Conservation (phyloP, 2,329 filamentous ascomycete species). For the Fusarium sp. region DNA sequence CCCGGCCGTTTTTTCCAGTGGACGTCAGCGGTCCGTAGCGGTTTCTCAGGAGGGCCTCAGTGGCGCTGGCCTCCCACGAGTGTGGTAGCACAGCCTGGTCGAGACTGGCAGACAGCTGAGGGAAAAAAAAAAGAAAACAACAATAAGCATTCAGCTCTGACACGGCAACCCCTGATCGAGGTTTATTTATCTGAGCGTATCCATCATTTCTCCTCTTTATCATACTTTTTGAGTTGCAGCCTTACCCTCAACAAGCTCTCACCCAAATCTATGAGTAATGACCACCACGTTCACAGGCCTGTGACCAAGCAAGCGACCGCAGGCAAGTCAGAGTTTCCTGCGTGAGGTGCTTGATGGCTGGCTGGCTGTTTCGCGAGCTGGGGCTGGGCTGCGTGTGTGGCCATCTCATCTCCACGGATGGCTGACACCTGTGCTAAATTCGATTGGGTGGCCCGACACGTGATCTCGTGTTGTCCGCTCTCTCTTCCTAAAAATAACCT, state of each 20-base stretch:
- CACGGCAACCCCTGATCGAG: not conserved
- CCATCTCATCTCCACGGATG: conserved; percentile 8
- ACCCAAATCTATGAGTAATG: not conserved
- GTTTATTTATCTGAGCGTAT: not conserved
- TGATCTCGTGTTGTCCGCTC: conserved; percentile 44
- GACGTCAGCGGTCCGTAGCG: conserved; percentile 7
- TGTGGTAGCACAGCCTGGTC: conserved; percentile 3
- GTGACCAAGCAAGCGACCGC: not conserved
- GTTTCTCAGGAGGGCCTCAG: conserved; percentile 2
- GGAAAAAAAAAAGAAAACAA: not conserved
- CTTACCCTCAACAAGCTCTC: not conserved
- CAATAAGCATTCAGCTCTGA: not conserved
- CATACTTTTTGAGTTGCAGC: not conserved
- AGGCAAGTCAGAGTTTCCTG: not conserved
- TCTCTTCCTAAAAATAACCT: conserved; percentile 40
- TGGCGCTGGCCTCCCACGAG: not conserved
- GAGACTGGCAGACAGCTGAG: not conserved
- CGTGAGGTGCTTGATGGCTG: not conserved
- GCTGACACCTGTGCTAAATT: conserved; percentile 11
- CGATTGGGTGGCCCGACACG: conserved; percentile 32
- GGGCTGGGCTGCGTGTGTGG: not conserved
- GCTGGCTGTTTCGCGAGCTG: not conserved
- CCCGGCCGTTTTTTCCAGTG: conserved; percentile 16
- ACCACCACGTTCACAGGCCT: not conserved
- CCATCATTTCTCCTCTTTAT: not conserved